Conservation (phyloP, 2,329 filamentous ascomycete species). For the Fusarium humuli region DNA sequence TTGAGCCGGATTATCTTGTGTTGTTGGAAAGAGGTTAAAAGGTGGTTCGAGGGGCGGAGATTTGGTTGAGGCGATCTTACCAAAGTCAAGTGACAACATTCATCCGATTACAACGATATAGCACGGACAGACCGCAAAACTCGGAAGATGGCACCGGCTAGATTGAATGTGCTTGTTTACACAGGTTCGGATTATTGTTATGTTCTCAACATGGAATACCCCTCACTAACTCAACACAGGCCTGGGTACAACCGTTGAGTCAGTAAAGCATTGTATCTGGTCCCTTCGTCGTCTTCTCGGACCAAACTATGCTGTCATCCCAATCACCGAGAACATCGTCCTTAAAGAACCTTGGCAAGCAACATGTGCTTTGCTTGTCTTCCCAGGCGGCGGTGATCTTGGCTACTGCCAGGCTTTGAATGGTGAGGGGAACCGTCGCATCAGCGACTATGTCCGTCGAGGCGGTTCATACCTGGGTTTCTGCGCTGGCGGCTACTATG, state of each 20-base stretch:
- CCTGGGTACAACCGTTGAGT: constrained; percentile 86
- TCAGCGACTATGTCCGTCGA: constrained; percentile 84
- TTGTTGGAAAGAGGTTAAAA: constrained; percentile 24
- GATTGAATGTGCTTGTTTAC: constrained; percentile 93
- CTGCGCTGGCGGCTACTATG: constrained; percentile 96
- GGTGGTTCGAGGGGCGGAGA: constrained; percentile 43
- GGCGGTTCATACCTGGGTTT: constrained; percentile 91
- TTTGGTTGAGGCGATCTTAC: constrained; percentile 33
- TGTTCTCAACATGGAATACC: background rate
- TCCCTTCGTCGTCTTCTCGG: constrained; percentile 87
- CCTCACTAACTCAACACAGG: constrained; percentile 61
- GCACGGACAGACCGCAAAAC: too few relatives aligned
- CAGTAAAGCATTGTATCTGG: constrained; percentile 89
- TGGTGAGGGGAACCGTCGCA: constrained; percentile 85
- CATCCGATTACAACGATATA: background rate
- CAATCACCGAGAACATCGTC: constrained; percentile 80
- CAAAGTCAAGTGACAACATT: constrained; percentile 42
- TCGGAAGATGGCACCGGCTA: constrained; percentile 67
- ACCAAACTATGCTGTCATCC: constrained; percentile 92
- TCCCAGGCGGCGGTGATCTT: constrained; percentile 94
- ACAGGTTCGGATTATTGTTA: constrained; percentile 68
- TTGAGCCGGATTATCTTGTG: background rate
- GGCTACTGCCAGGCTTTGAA: constrained; percentile 91
- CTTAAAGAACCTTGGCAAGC: constrained; percentile 92
- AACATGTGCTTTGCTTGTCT: constrained; percentile 88